Percentiles rank a stretch among this genome's conserved stretches.
phyloP scores from a whole-genome alignment of 257 asterid species.

The Nicotiana undulata region DNA sequence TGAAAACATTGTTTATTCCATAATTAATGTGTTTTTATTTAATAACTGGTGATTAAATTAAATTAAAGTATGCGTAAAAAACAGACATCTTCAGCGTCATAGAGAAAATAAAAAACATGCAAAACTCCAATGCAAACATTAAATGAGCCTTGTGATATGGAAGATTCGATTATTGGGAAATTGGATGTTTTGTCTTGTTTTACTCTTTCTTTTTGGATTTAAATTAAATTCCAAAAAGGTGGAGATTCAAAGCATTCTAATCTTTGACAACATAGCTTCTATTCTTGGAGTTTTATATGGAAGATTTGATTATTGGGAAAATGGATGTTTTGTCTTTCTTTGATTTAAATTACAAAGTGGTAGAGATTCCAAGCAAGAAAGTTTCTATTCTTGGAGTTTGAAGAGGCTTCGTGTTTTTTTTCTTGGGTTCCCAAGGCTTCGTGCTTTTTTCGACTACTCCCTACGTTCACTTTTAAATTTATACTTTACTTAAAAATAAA shows the following conservation, averaged over 20 bases:
- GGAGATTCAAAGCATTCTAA: conserved; percentile 13
- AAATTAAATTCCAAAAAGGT: conserved; percentile 33
- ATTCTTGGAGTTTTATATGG: conserved; percentile 32
- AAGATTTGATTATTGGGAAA: conserved; percentile 83
- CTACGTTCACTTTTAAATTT: too few relatives aligned
- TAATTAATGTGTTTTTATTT: conserved; percentile 22
- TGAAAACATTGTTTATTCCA: conserved; percentile 53
- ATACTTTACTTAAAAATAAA: too few relatives aligned
- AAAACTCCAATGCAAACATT: conserved; percentile 66
- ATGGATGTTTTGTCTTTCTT: conserved; percentile 35
- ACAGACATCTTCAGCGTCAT: conserved; percentile 99
- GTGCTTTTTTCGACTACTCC: not conserved
- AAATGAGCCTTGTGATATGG: conserved; percentile 82
- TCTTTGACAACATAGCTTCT: not conserved
- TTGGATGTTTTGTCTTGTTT: conserved; percentile 35
- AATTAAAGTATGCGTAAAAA: conserved; percentile 30
- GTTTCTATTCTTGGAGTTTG: not conserved
- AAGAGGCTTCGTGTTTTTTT: not conserved
- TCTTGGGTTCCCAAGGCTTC: not conserved
- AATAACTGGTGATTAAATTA: conserved; percentile 33
- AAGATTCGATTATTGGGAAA: conserved; percentile 82
- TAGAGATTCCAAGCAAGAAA: conserved; percentile 9
- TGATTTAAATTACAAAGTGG: conserved; percentile 31
- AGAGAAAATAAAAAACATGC: conserved; percentile 59
- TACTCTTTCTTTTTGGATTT: not conserved